These are phyloP conservation scores for Elsinoe perseae DNA, from an alignment of 2,329 filamentous ascomycete species.

Conservation along the genomic window DNA sequence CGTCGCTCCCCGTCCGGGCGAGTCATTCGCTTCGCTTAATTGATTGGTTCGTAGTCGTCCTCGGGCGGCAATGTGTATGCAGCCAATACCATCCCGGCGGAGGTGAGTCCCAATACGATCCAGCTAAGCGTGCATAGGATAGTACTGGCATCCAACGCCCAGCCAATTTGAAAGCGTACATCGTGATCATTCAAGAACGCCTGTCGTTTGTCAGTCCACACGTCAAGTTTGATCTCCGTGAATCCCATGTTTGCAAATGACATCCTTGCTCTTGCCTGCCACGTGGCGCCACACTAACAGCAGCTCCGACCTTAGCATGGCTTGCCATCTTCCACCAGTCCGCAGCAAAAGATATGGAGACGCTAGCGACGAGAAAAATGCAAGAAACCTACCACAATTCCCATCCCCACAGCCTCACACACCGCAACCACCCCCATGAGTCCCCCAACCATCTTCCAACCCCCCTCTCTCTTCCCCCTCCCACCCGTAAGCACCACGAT, in stretches of 20 bases:
- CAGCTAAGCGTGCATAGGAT: conserved; percentile 58
- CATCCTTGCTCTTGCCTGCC: background rate
- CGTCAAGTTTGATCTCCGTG: background rate
- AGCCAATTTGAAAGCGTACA: conserved; percentile 73
- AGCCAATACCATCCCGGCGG: conserved; percentile 54
- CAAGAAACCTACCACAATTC: conserved; percentile 61
- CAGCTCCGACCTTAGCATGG: background rate
- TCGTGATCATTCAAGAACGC: conserved; percentile 78
- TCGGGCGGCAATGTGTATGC: conserved; percentile 67
- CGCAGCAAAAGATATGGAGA: too few relatives aligned
- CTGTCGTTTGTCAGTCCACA: conserved; percentile 38
- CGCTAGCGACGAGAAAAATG: too few relatives aligned
- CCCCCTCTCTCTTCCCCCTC: conserved; percentile 67
- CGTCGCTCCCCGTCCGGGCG: background rate
- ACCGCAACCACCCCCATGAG: conserved; percentile 58
- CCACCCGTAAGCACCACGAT: conserved; percentile 69
- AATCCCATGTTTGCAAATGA: background rate
- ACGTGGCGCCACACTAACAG: background rate
- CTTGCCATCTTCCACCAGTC: too few relatives aligned
- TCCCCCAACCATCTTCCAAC: conserved; percentile 68
- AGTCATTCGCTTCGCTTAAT: background rate
- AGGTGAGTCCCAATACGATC: conserved; percentile 47
- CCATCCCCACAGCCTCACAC: conserved; percentile 70
- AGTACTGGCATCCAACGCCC: conserved; percentile 73
- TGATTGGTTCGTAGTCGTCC: conserved; percentile 67